Conservation (phyloP, 1,139 yeast genomes). For the Entelexis paramagnoliae region DNA sequence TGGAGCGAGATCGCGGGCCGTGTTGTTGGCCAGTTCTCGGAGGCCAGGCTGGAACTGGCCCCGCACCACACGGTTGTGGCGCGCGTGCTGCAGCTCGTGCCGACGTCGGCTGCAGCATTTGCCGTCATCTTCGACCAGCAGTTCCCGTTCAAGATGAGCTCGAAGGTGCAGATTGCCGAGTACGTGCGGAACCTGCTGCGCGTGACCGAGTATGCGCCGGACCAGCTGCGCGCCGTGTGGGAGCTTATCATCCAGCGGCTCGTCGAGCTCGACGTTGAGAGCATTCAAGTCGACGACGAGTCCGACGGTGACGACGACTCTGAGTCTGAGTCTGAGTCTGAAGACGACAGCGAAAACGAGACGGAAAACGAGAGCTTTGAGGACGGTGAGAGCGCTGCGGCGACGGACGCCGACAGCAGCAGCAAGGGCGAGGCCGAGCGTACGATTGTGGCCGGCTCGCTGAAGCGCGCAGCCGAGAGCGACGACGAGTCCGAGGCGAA, state of each 20-base stretch:
- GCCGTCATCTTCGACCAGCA: conserved; percentile 46
- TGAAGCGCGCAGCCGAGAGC: conserved; percentile 14
- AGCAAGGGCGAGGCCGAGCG: conserved; percentile 20
- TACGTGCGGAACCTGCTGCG: conserved; percentile 56
- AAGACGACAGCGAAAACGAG: conserved; percentile 40
- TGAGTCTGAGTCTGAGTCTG: conserved; percentile 6
- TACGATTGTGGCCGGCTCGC: neutral
- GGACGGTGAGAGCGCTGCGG: conserved; percentile 24
- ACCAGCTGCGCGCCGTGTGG: conserved; percentile 62
- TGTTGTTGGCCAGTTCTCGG: conserved; percentile 54
- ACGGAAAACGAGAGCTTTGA: conserved; percentile 33
- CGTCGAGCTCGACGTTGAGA: conserved; percentile 85
- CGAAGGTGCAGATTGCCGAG: conserved; percentile 44
- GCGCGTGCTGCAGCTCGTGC: conserved; percentile 59
- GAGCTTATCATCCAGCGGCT: conserved; percentile 65
- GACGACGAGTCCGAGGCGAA: conserved; percentile 28
- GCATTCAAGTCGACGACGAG: conserved; percentile 33
- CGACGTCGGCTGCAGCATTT: conserved; percentile 64
- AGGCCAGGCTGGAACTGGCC: conserved; percentile 15
- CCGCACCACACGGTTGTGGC: conserved; percentile 59
- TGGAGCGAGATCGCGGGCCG: conserved; percentile 68
- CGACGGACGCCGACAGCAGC: conserved; percentile 23
- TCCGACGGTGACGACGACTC: conserved; percentile 23
- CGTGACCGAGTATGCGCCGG: conserved; percentile 60
- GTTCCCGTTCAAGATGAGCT: conserved; percentile 74